These are phyloP conservation scores for Medicago ruthenica DNA, from an alignment of 306 rosid genomes.

Conservation along the genomic window DNA sequence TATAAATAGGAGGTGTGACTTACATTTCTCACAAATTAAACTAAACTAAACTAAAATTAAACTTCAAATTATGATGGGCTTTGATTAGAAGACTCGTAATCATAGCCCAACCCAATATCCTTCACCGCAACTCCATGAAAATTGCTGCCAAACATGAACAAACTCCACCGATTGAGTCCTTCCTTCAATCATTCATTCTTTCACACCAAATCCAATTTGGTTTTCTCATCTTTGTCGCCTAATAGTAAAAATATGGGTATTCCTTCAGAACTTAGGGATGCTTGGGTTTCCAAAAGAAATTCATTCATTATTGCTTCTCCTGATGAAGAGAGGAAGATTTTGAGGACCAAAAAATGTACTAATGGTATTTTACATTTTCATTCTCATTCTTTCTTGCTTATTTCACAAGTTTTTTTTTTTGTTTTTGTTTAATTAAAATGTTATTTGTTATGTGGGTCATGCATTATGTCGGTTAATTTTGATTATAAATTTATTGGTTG, in stretches of 20 bases:
- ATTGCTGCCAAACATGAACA: background rate
- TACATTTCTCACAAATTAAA: no score
- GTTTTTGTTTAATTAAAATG: background rate
- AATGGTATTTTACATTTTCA: background rate
- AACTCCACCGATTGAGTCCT: background rate
- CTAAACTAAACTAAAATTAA: no score
- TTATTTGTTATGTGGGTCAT: background rate
- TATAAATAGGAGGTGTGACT: no score
- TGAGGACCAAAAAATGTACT: conserved; percentile 62
- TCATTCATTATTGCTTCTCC: conserved; percentile 70
- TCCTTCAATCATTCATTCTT: background rate
- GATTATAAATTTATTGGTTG: background rate
- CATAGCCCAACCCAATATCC: background rate
- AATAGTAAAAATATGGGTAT: conserved; percentile 54
- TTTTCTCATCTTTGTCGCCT: background rate
- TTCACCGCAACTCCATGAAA: background rate
- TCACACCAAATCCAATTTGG: conserved; percentile 30
- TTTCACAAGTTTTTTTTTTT: background rate
- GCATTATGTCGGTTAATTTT: background rate
- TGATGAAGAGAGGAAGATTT: conserved; percentile 60
- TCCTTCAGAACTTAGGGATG: conserved; percentile 71
- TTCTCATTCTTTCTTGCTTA: background rate
- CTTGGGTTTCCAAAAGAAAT: conserved; percentile 50
- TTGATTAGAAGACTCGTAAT: background rate
- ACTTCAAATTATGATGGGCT: no score